Base-by-base conservation (phyloP, 345 rosid genomes). In the Gossypium australe region DNA sequence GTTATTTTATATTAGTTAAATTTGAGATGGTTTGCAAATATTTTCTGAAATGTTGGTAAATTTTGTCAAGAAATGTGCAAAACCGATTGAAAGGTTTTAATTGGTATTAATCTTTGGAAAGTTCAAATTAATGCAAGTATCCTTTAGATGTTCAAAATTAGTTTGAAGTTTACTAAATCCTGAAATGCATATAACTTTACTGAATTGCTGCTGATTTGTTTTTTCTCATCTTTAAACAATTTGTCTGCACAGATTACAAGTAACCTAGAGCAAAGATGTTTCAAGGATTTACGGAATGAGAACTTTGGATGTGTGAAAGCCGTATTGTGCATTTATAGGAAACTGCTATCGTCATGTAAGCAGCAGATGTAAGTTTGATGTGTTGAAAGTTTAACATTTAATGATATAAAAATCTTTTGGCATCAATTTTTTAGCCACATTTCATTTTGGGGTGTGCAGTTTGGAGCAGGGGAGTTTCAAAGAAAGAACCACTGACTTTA, bases 231-330 rank as follows among this genome's bases (percentile, higher is more conserved):
- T 56, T 22, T 41, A n/a, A 55, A 34, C 24, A 27, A 71, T 55
- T 71, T 71, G n/a, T 13, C 38, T 55, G 64, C 64, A 41, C 67
- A 73, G 76, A 70, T 70, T 70, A 70, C 73, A 52, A 52, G 24
- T 52, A 34, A 52, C 47, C 90, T 96, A 12, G 99, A 96, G 84
- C 97, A 93, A 81, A 92, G 92, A 82, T 96, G 97, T 80, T 96
- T 90, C 95, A 96, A 92, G 89, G 99, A 93, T 82, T 66, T 96
- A 83, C 88, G 99, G 83, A 88, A 83, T 81, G 97, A 91, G 87
- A 92, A 96, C 81, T 87, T 92, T 72, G 88, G 80, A 44, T 83
- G 86, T 67, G 94, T 91, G 45, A 89, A 92, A 83, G 90, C 89
- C 67, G 92, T 86, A 77, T 84, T 93, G 90, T 85, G 92, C 83